Conservation (phyloP, 2,329 filamentous ascomycete species). For the Nemania abortiva region DNA sequence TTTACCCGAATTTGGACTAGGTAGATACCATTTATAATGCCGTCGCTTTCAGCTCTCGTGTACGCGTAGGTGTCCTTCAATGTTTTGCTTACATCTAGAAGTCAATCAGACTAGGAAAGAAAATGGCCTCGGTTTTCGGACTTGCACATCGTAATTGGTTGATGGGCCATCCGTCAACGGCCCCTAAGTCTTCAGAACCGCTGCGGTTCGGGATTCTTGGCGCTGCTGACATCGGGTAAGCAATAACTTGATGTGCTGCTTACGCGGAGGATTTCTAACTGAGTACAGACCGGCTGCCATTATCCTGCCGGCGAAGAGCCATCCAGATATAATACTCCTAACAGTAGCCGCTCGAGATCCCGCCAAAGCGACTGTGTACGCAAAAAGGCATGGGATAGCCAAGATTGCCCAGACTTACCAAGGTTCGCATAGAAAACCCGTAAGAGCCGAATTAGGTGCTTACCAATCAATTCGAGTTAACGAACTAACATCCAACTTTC, state of each 20-base stretch:
- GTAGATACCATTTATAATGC: neutral
- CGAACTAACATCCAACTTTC: neutral
- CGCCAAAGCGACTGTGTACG: slow-evolving; percentile 61
- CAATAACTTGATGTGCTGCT: slow-evolving; percentile 12
- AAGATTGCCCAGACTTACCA: slow-evolving; percentile 64
- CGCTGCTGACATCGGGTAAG: slow-evolving; percentile 56
- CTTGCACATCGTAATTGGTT: slow-evolving; percentile 45
- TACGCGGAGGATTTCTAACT: slow-evolving; percentile 1
- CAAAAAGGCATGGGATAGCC: slow-evolving; percentile 64
- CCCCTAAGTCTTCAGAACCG: slow-evolving; percentile 41
- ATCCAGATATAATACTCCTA: slow-evolving; percentile 65
- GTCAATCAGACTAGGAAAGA: neutral
- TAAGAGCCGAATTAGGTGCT: too few relatives aligned
- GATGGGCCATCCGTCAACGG: slow-evolving; percentile 40
- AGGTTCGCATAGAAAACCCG: slow-evolving; percentile 47
- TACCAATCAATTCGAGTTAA: neutral
- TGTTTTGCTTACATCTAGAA: neutral
- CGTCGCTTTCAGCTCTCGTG: neutral
- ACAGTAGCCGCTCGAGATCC: slow-evolving; percentile 65
- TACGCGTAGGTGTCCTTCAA: neutral
- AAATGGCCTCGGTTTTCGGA: slow-evolving; percentile 43
- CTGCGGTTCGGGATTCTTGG: slow-evolving; percentile 58
- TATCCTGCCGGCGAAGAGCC: slow-evolving; percentile 63
- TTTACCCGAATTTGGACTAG: neutral
- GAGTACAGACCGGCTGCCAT: slow-evolving; percentile 55